A percentile compares a stretch with the other conserved stretches of the same genome.
These are phyloP conservation scores for Geosiphon pyriformis DNA, from an alignment of 192 early-diverging fungal species.

Conservation along the genomic window DNA sequence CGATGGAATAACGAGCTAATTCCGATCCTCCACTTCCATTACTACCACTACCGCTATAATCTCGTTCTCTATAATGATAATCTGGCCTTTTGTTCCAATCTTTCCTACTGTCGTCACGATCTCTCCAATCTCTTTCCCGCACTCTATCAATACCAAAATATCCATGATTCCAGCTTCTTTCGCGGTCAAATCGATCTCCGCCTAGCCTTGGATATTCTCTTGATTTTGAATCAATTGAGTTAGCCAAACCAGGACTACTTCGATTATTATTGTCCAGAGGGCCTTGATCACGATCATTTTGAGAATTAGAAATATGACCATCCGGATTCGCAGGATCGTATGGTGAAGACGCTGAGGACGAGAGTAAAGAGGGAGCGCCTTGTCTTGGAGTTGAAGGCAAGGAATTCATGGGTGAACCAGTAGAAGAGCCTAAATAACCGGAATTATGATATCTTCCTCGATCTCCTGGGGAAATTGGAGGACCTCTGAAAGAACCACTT, in stretches of 20 bases:
- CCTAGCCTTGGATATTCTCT: slow-evolving; percentile 8
- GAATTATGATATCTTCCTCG: slow-evolving; percentile 10
- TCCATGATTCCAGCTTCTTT: slow-evolving; percentile 2
- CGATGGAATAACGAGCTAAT: slow-evolving; percentile 5
- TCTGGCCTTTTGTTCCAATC: slow-evolving; percentile 4
- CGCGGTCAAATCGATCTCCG: slow-evolving; percentile 10
- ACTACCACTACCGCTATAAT: background rate
- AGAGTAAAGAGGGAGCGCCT: background rate
- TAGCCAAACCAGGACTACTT: slow-evolving; percentile 1
- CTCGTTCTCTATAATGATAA: slow-evolving; percentile 10
- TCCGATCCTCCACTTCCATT: background rate
- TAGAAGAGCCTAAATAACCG: background rate
- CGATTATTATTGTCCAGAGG: background rate
- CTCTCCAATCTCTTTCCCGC: slow-evolving; percentile 13
- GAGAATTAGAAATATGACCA: background rate
- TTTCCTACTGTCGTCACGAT: slow-evolving; percentile 9
- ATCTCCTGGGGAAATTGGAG: slow-evolving; percentile 5
- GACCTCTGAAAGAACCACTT: background rate
- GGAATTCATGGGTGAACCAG: background rate
- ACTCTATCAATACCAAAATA: background rate
- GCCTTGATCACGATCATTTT: slow-evolving; percentile 1
- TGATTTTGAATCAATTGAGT: background rate
- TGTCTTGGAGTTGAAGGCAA: slow-evolving; percentile 2
- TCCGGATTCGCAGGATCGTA: slow-evolving; percentile 19
- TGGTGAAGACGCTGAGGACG: slow-evolving; percentile 8